phyloP scores from a whole-genome alignment of 2,329 filamentous ascomycete species.

The Fusarium brachygibbosum region DNA sequence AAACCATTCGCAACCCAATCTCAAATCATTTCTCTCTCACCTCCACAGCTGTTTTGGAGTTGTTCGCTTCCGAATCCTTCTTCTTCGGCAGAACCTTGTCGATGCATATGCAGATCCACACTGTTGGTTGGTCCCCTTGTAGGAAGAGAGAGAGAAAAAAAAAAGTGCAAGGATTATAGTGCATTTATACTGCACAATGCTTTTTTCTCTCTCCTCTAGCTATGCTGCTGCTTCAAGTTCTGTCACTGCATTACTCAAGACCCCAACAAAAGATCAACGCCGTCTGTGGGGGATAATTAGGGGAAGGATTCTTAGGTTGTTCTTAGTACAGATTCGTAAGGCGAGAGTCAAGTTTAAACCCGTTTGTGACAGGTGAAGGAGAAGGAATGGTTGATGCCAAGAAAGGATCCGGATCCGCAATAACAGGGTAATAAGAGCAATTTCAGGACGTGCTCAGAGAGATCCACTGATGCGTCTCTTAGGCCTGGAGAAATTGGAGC shows the following conservation, averaged over 20 bases:
- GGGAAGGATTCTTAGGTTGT: not conserved
- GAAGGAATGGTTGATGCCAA: conserved; percentile 1
- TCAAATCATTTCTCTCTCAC: not conserved
- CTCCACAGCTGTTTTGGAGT: not conserved
- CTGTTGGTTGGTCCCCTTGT: not conserved
- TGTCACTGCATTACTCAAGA: conserved; percentile 7
- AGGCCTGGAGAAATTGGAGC: not conserved
- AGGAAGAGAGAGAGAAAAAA: not conserved
- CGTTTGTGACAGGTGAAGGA: not conserved
- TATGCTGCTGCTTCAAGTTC: not conserved
- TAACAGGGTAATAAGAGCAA: not conserved
- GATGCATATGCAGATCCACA: conserved; percentile 29
- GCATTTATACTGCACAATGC: not conserved
- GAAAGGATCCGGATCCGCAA: not conserved
- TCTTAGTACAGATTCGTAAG: not conserved
- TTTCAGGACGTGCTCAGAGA: conserved; percentile 1
- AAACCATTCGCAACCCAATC: not conserved
- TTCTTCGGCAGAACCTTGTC: conserved; percentile 3
- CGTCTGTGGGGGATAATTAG: conserved; percentile 1
- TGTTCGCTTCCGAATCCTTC: not conserved
- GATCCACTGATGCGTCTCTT: conserved; percentile 2
- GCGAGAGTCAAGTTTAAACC: not conserved
- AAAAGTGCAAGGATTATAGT: not conserved
- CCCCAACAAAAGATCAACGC: conserved; percentile 1
- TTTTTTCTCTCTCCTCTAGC: not conserved